Evolutionary conservation across 441 rosid genomes (phyloP).

Genomic region (Adansonia madagascariensis): DNA sequence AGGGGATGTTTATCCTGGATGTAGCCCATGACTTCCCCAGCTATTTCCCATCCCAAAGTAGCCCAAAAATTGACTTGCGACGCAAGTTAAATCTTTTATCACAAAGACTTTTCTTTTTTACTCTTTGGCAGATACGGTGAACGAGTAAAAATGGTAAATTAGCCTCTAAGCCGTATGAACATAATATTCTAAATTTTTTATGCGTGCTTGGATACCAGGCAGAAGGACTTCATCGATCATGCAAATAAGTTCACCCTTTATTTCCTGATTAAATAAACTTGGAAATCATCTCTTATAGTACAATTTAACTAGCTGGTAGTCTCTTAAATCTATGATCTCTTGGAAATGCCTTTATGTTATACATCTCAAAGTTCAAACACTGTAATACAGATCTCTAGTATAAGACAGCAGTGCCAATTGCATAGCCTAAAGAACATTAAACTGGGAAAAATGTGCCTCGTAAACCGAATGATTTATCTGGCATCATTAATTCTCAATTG

Average conservation of each 20-base stretch:
- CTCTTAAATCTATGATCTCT: not conserved
- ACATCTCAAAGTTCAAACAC: not conserved
- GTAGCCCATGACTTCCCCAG: not conserved
- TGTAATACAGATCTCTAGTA: conserved; percentile 13
- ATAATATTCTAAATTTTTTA: not conserved
- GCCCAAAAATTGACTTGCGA: not conserved
- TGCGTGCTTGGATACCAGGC: too few species aligned
- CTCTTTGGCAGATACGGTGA: not conserved
- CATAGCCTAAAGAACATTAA: not conserved
- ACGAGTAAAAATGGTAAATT: not conserved
- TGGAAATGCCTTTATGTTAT: not conserved
- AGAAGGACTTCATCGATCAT: too few species aligned
- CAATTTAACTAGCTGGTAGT: not conserved
- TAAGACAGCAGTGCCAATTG: not conserved
- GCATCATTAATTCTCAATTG: conserved; percentile 35
- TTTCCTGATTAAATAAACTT: not conserved
- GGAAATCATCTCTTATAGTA: not conserved
- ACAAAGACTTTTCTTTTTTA: not conserved
- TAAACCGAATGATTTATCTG: conserved; percentile 27
- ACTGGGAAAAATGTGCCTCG: not conserved
- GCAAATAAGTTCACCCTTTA: too few species aligned
- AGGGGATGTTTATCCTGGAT: not conserved
- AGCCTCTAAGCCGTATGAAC: not conserved
- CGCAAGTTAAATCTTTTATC: conserved; percentile 9
- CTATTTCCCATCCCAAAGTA: not conserved